Conservation (phyloP, 2,329 filamentous ascomycete species). For the Botrytis tulipae region DNA sequence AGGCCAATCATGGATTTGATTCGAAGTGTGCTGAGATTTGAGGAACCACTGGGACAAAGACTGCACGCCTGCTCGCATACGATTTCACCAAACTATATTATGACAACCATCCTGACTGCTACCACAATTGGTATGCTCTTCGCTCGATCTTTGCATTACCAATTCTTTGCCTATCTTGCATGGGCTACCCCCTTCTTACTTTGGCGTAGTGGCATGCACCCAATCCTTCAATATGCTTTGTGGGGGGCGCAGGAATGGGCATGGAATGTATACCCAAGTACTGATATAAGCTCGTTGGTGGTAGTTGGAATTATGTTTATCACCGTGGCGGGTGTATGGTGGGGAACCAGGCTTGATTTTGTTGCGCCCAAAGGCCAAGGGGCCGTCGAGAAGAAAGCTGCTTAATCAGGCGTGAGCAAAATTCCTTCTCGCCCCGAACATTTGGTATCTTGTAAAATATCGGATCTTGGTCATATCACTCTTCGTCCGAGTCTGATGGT, state of each 20-base stretch:
- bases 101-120: conserved; percentile 61
- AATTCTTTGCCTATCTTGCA: conserved; percentile 72
- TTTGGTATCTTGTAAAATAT: not conserved
- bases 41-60: conserved; percentile 41
- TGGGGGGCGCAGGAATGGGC: conserved; percentile 70
- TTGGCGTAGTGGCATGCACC: conserved; percentile 62
- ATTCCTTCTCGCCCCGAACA: not conserved
- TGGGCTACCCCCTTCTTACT: conserved; percentile 71
- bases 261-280: conserved; percentile 74
- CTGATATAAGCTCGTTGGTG: conserved; percentile 57
- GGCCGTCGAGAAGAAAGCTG: conserved; percentile 30
- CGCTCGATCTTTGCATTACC: conserved; percentile 70
- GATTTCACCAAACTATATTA: conserved; percentile 59
- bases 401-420: conserved; percentile 23
- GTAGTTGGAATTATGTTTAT: conserved; percentile 70
- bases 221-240: conserved; percentile 54
- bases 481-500: conserved; percentile 72
- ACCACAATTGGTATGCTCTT: conserved; percentile 68
- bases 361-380: conserved; percentile 32
- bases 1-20: conserved; percentile 49
- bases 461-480: conserved; percentile 45
- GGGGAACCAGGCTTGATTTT: conserved; percentile 40
- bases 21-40: conserved; percentile 30
- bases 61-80: conserved; percentile 49
- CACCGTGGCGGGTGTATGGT: conserved; percentile 51